Evolutionary conservation across 805 yeast species (phyloP).

Genomic region (Lipomyces kockii): DNA sequence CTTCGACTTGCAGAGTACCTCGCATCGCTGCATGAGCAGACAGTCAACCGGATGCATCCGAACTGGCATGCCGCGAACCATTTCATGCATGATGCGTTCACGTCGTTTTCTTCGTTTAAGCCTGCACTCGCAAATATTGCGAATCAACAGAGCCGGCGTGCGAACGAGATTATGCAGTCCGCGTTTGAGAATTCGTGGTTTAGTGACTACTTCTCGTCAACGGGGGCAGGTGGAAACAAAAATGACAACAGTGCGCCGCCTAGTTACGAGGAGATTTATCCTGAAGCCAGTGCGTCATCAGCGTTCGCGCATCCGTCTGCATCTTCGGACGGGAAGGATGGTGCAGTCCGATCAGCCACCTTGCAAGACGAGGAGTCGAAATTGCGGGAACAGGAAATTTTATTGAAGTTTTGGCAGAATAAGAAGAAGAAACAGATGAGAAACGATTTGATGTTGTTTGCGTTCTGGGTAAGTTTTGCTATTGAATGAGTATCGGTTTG

Average conservation of each 20-base stretch:
- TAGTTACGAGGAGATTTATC: conserved; percentile 35
- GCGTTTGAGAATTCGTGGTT: conserved; percentile 32
- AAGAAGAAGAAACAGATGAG: conserved; percentile 36
- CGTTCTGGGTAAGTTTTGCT: conserved; percentile 38
- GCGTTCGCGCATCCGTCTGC: conserved; percentile 17
- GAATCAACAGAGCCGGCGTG: conserved; percentile 27
- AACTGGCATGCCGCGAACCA: conserved; percentile 32
- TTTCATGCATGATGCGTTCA: conserved; percentile 30
- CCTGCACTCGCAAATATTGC: conserved; percentile 33
- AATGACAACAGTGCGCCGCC: conserved; percentile 26
- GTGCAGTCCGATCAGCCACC: conserved; percentile 1
- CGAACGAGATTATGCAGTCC: conserved; percentile 23
- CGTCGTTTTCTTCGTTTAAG: conserved; percentile 27
- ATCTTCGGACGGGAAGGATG: background rate
- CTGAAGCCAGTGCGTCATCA: conserved; percentile 18
- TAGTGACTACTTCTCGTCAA: conserved; percentile 22
- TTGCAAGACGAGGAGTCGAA: conserved; percentile 9
- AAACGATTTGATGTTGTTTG: conserved; percentile 40
- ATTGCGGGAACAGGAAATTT: conserved; percentile 24
- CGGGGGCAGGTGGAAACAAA: conserved; percentile 6
- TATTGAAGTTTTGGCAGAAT: conserved; percentile 33
- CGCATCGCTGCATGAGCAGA: conserved; percentile 24
- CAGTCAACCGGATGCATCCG: conserved; percentile 27
- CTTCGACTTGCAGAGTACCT: conserved; percentile 30
- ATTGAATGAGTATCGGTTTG: background rate